These are phyloP conservation scores for Ceratocystis cubensis DNA, from an alignment of 2,329 filamentous ascomycete species.

Conservation along the genomic window DNA sequence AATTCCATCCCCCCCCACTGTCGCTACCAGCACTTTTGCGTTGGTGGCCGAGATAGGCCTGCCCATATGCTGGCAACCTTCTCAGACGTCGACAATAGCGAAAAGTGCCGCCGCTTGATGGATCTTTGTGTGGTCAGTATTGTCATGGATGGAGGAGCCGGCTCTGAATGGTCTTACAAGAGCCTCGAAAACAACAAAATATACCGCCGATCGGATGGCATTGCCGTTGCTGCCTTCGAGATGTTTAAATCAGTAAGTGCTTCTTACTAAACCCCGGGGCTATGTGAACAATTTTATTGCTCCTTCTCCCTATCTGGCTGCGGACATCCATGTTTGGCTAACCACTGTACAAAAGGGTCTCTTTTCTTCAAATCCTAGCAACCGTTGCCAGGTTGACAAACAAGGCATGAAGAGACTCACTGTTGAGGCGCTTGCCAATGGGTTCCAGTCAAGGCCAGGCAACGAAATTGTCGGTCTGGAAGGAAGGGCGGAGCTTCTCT, in stretches of 20 bases:
- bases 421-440: constrained; percentile 60
- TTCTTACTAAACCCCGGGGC: too few species aligned
- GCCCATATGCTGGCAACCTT: constrained; percentile 58
- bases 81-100: constrained; percentile 56
- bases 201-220: constrained; percentile 76
- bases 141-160: constrained; percentile 75
- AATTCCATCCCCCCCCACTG: constrained; percentile 70
- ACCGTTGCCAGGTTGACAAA: constrained; percentile 84
- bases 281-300: too few species aligned
- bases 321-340: neutral
- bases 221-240: constrained; percentile 64
- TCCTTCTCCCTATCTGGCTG: neutral
- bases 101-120: constrained; percentile 61
- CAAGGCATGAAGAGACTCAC: constrained; percentile 64
- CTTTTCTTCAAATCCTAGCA: constrained; percentile 69
- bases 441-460: constrained; percentile 67
- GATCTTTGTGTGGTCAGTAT: constrained; percentile 72
- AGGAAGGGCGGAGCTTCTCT: constrained; percentile 67
- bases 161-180: constrained; percentile 83
- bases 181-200: constrained; percentile 74
- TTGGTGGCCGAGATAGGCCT: constrained; percentile 64
- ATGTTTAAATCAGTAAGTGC: constrained; percentile 69
- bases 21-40: constrained; percentile 70
- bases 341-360: constrained; percentile 40
- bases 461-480: constrained; percentile 79